These are phyloP conservation scores for Alternaria sp. DNA, from an alignment of 2,329 filamentous ascomycete genomes.

Conservation along the genomic window DNA sequence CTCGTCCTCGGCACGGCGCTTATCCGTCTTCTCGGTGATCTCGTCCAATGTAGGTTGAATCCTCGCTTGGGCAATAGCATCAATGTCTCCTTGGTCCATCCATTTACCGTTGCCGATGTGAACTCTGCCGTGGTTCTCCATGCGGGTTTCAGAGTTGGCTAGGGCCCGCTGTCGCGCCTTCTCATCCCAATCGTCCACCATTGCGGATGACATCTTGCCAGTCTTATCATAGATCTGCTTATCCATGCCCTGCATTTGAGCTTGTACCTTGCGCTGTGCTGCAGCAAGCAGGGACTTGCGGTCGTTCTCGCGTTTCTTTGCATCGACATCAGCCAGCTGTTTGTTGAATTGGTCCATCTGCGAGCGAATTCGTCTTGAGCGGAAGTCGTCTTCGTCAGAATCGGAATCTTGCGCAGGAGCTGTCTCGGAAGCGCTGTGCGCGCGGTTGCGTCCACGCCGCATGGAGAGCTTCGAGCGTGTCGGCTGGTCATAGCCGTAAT, in stretches of 20 bases:
- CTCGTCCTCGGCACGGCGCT: constrained; percentile 72
- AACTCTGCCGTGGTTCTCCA: constrained; percentile 63
- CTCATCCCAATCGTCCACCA: constrained; percentile 78
- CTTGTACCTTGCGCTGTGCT: constrained; percentile 85
- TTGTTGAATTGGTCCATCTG: constrained; percentile 82
- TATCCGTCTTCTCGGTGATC: constrained; percentile 79
- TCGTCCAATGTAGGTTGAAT: constrained; percentile 86
- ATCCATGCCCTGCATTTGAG: constrained; percentile 79
- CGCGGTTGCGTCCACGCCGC: constrained; percentile 62
- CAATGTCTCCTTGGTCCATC: constrained; percentile 77
- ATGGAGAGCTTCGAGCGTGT: constrained; percentile 59
- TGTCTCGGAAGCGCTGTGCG: constrained; percentile 68
- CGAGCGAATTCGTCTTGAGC: constrained; percentile 73
- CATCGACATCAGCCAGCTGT: constrained; percentile 71
- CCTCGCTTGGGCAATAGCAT: constrained; percentile 76
- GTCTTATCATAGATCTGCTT: constrained; percentile 78
- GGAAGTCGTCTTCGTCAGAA: constrained; percentile 65
- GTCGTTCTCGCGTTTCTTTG: constrained; percentile 76
- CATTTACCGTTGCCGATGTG: constrained; percentile 83
- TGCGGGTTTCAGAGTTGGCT: constrained; percentile 66
- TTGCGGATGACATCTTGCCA: constrained; percentile 72
- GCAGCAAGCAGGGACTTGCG: constrained; percentile 76
- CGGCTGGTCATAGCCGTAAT: constrained; percentile 71
- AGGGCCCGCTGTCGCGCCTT: constrained; percentile 75
- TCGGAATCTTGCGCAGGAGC: constrained; percentile 42